A percentile compares a stretch with the other conserved stretches of the same genome.
These are phyloP conservation scores for Salvia splendens DNA, from an alignment of 257 asterid genomes.

Conservation along the genomic window DNA sequence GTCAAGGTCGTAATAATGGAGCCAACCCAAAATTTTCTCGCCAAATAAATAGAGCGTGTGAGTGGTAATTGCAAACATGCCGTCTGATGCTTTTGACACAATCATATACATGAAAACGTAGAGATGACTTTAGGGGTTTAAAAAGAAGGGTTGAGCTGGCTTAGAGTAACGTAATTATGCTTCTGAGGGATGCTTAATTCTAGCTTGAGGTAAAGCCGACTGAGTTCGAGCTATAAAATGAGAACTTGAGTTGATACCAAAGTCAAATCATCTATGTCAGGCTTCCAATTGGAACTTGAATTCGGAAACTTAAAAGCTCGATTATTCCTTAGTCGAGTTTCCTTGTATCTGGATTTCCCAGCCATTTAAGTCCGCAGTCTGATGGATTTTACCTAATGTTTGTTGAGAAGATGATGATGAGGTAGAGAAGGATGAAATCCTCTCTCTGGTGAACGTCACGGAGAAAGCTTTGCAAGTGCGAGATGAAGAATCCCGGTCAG, in stretches of 20 bases:
- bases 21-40: background rate
- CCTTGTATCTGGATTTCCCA: background rate
- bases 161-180: too few species aligned
- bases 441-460: conserved; percentile 64
- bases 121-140: background rate
- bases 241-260: too few species aligned
- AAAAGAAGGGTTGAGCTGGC: too few species aligned
- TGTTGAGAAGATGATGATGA: conserved; percentile 43
- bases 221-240: too few species aligned
- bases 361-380: background rate
- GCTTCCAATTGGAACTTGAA: background rate
- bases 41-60: background rate
- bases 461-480: conserved; percentile 76
- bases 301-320: background rate
- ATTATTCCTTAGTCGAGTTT: background rate
- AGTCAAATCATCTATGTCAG: too few species aligned
- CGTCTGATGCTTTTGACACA: background rate
- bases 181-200: too few species aligned
- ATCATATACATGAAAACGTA: background rate
- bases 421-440: conserved; percentile 62
- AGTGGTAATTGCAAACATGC: background rate
- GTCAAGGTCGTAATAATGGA: background rate
- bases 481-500: conserved; percentile 42
- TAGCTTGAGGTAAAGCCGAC: too few species aligned
- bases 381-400: background rate